A percentile compares a stretch with the other conserved stretches of the same genome.
Conservation (phyloP, 2,329 filamentous ascomycete genomes). For the Dactylella cylindrospora region DNA sequence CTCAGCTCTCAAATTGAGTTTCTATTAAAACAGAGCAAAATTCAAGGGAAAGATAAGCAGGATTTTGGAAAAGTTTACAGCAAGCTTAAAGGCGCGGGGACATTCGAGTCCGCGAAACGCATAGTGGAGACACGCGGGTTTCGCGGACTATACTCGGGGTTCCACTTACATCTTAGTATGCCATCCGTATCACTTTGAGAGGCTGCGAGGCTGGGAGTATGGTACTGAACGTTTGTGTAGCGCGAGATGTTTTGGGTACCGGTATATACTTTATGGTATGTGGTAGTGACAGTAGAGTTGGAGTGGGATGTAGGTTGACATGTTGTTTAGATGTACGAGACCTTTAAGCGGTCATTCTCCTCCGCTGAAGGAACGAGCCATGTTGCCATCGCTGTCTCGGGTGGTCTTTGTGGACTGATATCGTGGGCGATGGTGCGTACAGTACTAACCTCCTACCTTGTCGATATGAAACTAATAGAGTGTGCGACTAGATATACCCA, state of each 20-base stretch:
- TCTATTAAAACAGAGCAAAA: conserved; percentile 50
- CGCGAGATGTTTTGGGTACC: conserved; percentile 80
- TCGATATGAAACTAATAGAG: background rate
- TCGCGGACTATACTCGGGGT: conserved; percentile 75
- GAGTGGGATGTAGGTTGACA: background rate
- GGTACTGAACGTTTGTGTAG: conserved; percentile 53
- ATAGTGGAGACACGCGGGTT: conserved; percentile 74
- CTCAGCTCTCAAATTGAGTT: conserved; percentile 83
- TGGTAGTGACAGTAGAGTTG: background rate
- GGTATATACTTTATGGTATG: conserved; percentile 73
- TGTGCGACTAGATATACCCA: conserved; percentile 56
- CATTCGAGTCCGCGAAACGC: conserved; percentile 72
- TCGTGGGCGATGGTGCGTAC: conserved; percentile 67
- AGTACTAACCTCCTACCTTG: background rate
- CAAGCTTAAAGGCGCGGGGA: conserved; percentile 60
- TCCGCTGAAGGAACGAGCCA: conserved; percentile 73
- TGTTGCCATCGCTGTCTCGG: conserved; percentile 74
- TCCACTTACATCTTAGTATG: conserved; percentile 75
- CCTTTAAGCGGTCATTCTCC: conserved; percentile 76
- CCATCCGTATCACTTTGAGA: background rate
- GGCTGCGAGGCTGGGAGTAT: background rate
- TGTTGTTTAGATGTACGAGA: conserved; percentile 69
- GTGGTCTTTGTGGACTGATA: conserved; percentile 77
- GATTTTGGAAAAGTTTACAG: conserved; percentile 35
- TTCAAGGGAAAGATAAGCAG: conserved; percentile 27